Conservation (phyloP, 2,329 filamentous ascomycete genomes). For the Fusarium sp. region DNA sequence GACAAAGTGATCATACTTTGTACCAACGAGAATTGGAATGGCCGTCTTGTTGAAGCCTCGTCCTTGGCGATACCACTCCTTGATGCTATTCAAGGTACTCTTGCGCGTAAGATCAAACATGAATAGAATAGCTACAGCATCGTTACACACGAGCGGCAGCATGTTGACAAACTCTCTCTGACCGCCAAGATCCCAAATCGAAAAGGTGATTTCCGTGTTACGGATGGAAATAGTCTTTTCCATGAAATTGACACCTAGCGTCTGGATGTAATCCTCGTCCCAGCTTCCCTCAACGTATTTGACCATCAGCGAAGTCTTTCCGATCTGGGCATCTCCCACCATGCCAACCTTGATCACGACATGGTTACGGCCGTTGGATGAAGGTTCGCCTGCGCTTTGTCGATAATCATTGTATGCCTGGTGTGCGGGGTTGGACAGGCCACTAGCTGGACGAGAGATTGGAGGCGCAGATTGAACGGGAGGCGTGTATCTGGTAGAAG, state of each 20-base stretch:
- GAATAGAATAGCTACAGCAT: conserved; percentile 97
- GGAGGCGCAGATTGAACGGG: conserved; percentile 61
- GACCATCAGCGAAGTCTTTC: conserved; percentile 99
- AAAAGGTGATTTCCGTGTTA: conserved; percentile 99
- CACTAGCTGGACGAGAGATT: conserved; percentile 70
- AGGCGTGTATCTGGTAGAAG: conserved; percentile 62
- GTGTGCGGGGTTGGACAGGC: conserved; percentile 63
- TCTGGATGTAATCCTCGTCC: conserved; percentile 99
- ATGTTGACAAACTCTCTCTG: conserved; percentile 99
- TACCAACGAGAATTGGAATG: conserved; percentile 97
- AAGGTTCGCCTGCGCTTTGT: conserved; percentile 56
- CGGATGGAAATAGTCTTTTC: conserved; percentile 99
- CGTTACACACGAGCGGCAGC: conserved; percentile 98
- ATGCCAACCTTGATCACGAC: conserved; percentile 99
- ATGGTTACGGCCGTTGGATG: conserved; percentile 70
- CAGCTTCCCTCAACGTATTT: conserved; percentile 99
- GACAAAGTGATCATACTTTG: conserved; percentile 99
- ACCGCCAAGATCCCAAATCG: conserved; percentile 98
- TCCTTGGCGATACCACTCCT: conserved; percentile 99
- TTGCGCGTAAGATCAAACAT: conserved; percentile 99
- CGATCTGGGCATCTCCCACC: conserved; percentile 99
- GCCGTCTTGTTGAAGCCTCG: conserved; percentile 99
- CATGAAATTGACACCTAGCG: conserved; percentile 99
- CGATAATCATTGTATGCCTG: conserved; percentile 62
- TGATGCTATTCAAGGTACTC: conserved; percentile 98